Conservation (phyloP, 768 basidiomycete genomes). For the Calocybe indica region DNA sequence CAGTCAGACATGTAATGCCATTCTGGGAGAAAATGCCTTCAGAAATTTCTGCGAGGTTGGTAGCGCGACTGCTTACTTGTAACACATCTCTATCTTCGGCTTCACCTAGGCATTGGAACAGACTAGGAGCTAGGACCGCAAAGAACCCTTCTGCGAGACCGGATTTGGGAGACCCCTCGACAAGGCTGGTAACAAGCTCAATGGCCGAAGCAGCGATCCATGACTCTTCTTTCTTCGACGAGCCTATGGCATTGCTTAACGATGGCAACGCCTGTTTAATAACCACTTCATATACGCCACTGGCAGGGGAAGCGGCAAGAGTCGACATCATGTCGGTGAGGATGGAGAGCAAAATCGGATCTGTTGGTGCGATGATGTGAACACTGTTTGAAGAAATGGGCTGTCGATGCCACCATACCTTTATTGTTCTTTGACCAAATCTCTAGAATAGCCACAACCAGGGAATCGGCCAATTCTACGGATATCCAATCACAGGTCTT, state of each 20-base stretch:
- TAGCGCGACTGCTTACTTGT: conserved; percentile 43
- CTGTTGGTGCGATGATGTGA: conserved; percentile 23
- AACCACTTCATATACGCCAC: conserved; percentile 64
- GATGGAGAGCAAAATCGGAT: conserved; percentile 86
- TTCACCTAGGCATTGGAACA: conserved; percentile 63
- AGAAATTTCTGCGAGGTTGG: not conserved
- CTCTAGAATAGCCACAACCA: conserved; percentile 65
- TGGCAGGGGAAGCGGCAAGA: conserved; percentile 54
- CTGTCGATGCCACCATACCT: conserved; percentile 36
- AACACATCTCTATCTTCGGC: conserved; percentile 86
- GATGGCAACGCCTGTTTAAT: conserved; percentile 69
- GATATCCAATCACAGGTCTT: conserved; percentile 72
- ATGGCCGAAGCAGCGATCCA: conserved; percentile 79
- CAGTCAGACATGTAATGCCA: conserved; percentile 74
- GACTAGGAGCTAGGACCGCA: conserved; percentile 59
- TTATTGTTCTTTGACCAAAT: conserved; percentile 86
- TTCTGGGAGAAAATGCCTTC: conserved; percentile 42
- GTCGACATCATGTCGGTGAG: conserved; percentile 74
- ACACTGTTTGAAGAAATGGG: not conserved
- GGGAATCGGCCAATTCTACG: conserved; percentile 52
- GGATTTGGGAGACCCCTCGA: conserved; percentile 55
- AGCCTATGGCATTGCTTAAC: conserved; percentile 59
- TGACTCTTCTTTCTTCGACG: conserved; percentile 54
- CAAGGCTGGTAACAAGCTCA: conserved; percentile 70
- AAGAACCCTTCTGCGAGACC: conserved; percentile 83